Base-by-base conservation (phyloP, 2,329 filamentous ascomycete genomes). In the Penicillium psychrosexuale region DNA sequence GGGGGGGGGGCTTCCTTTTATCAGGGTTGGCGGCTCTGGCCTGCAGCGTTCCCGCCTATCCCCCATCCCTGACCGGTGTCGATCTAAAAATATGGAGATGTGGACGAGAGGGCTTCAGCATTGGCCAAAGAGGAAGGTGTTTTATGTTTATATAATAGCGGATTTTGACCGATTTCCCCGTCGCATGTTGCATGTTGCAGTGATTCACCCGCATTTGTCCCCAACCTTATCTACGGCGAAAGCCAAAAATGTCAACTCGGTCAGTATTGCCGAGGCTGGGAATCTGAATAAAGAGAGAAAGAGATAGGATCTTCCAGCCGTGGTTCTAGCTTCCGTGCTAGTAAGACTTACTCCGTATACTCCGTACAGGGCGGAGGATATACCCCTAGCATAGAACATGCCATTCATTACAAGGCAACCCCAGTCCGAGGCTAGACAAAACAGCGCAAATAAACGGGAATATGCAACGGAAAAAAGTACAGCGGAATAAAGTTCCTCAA, bases 211-310 rank as follows among this genome's bases (percentile, higher is more conserved):
- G 45, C 37, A 7, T 33, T 45, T 27, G 31, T 30, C 34, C 42
- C 27, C 19, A 54, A 51, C 52, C 46, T 54, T 54, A 54, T 50
- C 44, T 40, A 30, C 13, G 8, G 33, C 31, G 19, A 34, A 46
- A 27, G 7, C 44, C 37, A 27, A 36, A 40, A 40, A 27, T n/a
- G 27, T 33, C 12, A 48, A 36, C 7, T 30, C 30, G 31, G 51
- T 24, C 37, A 50, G 15, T 37, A 19, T 49, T 42, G 17, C 51
- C 38, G 51, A 47, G 27, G 11, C n/a, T 47, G 9, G 30, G 17
- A 43, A 15, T 39, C 43, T 13, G 38, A 24, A 17, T 17, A 17
- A 3, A 24, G 27, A 17, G 15, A 17, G 9, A 27, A 15, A 17
- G 22, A 38, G 5, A 17, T 19, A 43, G 42, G 15, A 30, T 45